Evolutionary conservation across 2,329 filamentous ascomycete genomes (phyloP).

Genomic region (Ophioceras dolichostomum): DNA sequence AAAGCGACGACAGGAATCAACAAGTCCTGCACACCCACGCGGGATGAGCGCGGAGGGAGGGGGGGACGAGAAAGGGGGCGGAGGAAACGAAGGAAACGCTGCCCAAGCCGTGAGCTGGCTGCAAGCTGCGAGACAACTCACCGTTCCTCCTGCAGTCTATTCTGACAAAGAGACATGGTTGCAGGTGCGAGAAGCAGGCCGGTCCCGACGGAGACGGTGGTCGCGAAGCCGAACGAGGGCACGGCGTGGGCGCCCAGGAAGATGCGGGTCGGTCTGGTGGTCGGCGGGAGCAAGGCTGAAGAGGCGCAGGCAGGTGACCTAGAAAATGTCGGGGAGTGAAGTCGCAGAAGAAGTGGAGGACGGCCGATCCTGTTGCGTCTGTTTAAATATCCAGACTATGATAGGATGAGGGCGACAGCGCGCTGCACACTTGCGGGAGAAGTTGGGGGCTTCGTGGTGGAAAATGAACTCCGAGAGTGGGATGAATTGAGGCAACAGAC

Average conservation of each 20-base stretch:
- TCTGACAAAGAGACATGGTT: constrained; percentile 76
- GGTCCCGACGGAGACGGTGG: not conserved
- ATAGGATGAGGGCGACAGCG: too few species aligned
- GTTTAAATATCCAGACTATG: not conserved
- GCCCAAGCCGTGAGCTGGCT: too few species aligned
- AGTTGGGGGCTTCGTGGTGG: too few species aligned
- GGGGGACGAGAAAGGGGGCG: not conserved
- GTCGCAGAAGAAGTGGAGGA: not conserved
- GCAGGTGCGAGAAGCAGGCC: not conserved
- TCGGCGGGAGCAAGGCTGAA: not conserved
- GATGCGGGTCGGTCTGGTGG: not conserved
- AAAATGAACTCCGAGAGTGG: too few species aligned
- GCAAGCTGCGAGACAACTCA: constrained; percentile 33
- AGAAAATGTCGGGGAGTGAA: not conserved
- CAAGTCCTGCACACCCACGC: too few species aligned
- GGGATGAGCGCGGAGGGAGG: not conserved
- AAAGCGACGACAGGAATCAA: too few species aligned
- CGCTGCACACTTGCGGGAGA: too few species aligned
- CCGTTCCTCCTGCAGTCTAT: constrained; percentile 81
- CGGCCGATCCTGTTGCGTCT: not conserved
- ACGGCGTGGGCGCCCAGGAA: too few species aligned
- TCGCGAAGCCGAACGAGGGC: not conserved
- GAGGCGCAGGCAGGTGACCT: not conserved
- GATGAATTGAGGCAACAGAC: too few species aligned
- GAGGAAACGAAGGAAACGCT: too few species aligned